Evolutionary conservation across 352 stramenopile genomes (phyloP).

Genomic region (Phytophthora lateralis): DNA sequence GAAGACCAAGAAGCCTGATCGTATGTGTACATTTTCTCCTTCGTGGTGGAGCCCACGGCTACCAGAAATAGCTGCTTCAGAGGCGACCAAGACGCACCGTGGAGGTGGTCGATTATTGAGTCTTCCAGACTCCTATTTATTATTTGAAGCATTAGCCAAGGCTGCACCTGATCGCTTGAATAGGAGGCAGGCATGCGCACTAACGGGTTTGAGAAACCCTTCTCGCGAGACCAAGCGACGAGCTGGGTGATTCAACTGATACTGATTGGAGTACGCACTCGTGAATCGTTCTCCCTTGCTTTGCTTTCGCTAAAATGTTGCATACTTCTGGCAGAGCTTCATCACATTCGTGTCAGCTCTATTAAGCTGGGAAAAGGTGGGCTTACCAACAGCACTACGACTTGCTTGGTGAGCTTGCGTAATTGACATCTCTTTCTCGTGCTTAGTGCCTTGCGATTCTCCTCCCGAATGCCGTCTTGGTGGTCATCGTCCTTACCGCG

Average conservation of each 20-base stretch:
- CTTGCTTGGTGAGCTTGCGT: not conserved
- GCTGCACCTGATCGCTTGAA: too few relatives aligned
- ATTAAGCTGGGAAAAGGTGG: constrained; percentile 60
- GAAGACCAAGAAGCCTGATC: not conserved
- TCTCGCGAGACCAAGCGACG: constrained; percentile 74
- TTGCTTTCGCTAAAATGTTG: not conserved
- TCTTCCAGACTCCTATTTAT: not conserved
- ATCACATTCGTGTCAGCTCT: constrained; percentile 66
- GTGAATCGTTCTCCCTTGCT: not conserved
- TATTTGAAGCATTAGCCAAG: not conserved
- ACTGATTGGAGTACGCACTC: constrained; percentile 60
- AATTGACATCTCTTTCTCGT: not conserved
- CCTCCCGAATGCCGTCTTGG: constrained; percentile 62
- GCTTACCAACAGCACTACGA: not conserved
- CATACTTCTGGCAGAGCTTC: constrained; percentile 49
- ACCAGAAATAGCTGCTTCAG: constrained; percentile 11
- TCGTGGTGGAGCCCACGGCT: not conserved
- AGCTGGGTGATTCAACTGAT: constrained; percentile 81
- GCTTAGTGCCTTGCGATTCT: constrained; percentile 67
- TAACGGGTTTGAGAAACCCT: constrained; percentile 82
- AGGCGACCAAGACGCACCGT: not conserved
- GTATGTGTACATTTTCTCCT: not conserved
- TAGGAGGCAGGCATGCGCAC: constrained; percentile 40
- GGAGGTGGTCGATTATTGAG: not conserved
- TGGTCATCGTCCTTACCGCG: constrained; percentile 55